Evolutionary conservation across 1,139 yeast species (phyloP).

Genomic region (Geotrichum phurueaensis): DNA sequence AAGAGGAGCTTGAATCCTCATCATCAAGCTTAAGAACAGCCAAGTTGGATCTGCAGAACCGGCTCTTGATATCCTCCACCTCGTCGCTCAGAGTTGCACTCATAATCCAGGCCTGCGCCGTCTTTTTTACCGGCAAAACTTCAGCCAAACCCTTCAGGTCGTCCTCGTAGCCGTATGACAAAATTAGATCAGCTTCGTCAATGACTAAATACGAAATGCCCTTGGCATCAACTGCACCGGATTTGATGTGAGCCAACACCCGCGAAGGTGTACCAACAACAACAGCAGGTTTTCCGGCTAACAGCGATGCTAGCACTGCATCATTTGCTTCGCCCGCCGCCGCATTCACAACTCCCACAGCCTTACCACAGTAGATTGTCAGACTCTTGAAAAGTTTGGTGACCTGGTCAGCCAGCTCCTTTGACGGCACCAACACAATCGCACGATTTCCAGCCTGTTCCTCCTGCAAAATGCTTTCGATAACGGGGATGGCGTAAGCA

Average conservation of each 20-base stretch:
- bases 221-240: constrained; percentile 38
- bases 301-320: constrained; percentile 62
- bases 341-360: constrained; percentile 61
- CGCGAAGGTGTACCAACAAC: constrained; percentile 85
- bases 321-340: constrained; percentile 63
- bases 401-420: constrained; percentile 83
- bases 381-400: constrained; percentile 61
- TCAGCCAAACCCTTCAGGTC: constrained; percentile 61
- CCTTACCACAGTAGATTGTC: constrained; percentile 63
- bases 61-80: constrained; percentile 63
- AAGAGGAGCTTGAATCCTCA: constrained; percentile 41
- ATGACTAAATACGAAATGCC: constrained; percentile 67
- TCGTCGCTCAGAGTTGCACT: constrained; percentile 94
- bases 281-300: constrained; percentile 68
- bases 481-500: constrained; percentile 73
- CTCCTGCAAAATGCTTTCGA: constrained; percentile 55
- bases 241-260: constrained; percentile 44
- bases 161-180: constrained; percentile 86
- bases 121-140: constrained; percentile 62
- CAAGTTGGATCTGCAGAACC: constrained; percentile 71
- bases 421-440: constrained; percentile 74
- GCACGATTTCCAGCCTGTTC: constrained; percentile 33
- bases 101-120: constrained; percentile 87
- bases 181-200: constrained; percentile 91
- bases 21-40: constrained; percentile 68